A percentile compares a stretch with the other conserved stretches of the same genome.
These are phyloP conservation scores for Wickerhamomyces kurtzmanii DNA, from an alignment of 805 yeast genomes.

Conservation along the genomic window DNA sequence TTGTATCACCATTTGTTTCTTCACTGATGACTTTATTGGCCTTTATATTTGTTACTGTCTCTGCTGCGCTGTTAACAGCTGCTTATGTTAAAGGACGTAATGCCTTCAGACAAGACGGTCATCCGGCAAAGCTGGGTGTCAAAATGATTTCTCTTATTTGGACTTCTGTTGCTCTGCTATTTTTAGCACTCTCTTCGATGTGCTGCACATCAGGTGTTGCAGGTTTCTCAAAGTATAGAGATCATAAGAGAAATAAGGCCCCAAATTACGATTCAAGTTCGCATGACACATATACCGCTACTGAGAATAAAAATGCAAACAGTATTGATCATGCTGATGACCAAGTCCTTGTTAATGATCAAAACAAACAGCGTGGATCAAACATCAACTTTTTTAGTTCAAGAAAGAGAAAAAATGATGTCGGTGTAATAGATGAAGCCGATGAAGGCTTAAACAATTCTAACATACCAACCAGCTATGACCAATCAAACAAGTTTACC, in stretches of 20 bases:
- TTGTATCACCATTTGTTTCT: slow-evolving; percentile 11
- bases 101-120: slow-evolving; percentile 33
- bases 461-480: not conserved
- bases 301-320: no score
- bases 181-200: slow-evolving; percentile 8
- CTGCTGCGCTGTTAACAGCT: slow-evolving; percentile 43
- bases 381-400: no score
- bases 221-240: slow-evolving; percentile 4
- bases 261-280: slow-evolving; percentile 13
- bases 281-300: slow-evolving; percentile 18
- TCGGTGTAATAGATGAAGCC: no score
- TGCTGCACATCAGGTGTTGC: slow-evolving; percentile 13
- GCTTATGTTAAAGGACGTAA: slow-evolving; percentile 44
- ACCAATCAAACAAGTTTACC: no score
- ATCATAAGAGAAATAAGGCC: slow-evolving; percentile 8
- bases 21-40: slow-evolving; percentile 19
- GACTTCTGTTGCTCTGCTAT: slow-evolving; percentile 31
- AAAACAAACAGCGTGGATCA: slow-evolving; percentile 5
- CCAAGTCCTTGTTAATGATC: slow-evolving; percentile 9
- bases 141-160: slow-evolving; percentile 54
- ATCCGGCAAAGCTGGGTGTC: slow-evolving; percentile 31
- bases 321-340: slow-evolving; percentile 18
- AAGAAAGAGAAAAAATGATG: no score
- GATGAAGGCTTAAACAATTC: not conserved
- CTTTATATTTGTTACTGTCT: slow-evolving; percentile 30